Conservation (phyloP, 768 basidiomycete species). For the Tulasnella sp. region DNA sequence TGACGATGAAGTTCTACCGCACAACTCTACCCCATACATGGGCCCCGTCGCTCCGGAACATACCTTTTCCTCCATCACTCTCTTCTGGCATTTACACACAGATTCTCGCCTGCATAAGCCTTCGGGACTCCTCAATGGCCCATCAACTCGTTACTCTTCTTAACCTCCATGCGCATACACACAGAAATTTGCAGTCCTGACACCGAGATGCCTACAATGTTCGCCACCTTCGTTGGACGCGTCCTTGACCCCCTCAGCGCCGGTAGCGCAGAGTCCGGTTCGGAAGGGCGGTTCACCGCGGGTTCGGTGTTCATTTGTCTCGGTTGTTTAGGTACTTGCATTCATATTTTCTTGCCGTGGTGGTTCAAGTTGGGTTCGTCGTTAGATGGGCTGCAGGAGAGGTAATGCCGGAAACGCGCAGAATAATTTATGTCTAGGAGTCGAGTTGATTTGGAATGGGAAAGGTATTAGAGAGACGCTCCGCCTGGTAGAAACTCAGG, state of each 20-base stretch:
- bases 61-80: not conserved
- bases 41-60: not conserved
- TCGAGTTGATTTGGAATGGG: no score
- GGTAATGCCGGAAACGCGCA: conserved; percentile 3
- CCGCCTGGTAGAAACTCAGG: not conserved
- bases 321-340: no score
- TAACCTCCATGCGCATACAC: not conserved
- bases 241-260: conserved; percentile 2
- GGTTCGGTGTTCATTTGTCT: not conserved
- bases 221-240: no score
- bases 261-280: conserved; percentile 1
- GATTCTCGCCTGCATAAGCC: not conserved
- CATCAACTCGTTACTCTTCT: not conserved
- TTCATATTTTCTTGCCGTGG: no score
- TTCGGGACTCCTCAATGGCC: not conserved
- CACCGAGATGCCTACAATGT: not conserved
- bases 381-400: not conserved
- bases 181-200: not conserved
- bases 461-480: not conserved
- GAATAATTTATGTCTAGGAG: not conserved
- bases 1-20: no score
- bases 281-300: not conserved
- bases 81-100: not conserved
- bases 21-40: no score
- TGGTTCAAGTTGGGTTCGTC: not conserved